These are phyloP conservation scores for Lasiodiplodia hormozganensis DNA, from an alignment of 2,329 filamentous ascomycete species.

Conservation along the genomic window DNA sequence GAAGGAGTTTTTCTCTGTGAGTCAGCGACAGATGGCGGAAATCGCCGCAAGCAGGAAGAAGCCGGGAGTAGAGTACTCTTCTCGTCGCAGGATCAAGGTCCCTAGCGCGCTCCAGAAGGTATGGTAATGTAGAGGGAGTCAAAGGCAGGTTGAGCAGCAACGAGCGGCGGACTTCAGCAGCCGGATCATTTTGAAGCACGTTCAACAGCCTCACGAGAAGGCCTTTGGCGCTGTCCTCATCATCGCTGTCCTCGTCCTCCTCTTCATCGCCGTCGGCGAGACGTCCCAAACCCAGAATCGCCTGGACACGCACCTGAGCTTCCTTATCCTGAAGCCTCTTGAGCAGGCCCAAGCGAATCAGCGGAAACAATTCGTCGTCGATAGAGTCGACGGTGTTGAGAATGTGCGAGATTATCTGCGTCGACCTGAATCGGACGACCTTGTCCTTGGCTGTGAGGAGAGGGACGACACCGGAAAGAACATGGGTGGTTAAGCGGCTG, in stretches of 20 bases:
- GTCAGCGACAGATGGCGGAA: constrained; percentile 92
- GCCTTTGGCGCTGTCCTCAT: constrained; percentile 69
- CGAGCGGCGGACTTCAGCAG: constrained; percentile 88
- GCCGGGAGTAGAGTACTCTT: constrained; percentile 82
- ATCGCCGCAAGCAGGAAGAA: constrained; percentile 88
- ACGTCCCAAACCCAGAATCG: constrained; percentile 86
- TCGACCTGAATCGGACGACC: constrained; percentile 85
- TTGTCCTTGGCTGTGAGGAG: constrained; percentile 91
- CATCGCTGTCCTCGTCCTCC: constrained; percentile 69
- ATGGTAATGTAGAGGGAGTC: constrained; percentile 80
- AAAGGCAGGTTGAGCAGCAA: constrained; percentile 91
- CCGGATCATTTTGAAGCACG: constrained; percentile 90
- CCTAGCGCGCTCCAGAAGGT: constrained; percentile 86
- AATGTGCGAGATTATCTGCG: constrained; percentile 87
- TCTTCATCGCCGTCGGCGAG: constrained; percentile 72
- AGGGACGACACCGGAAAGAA: constrained; percentile 76
- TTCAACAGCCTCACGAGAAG: constrained; percentile 84
- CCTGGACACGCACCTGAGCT: constrained; percentile 87
- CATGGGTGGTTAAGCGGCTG: constrained; percentile 74
- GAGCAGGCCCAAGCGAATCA: constrained; percentile 78
- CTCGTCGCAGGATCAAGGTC: constrained; percentile 87
- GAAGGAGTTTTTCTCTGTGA: constrained; percentile 92
- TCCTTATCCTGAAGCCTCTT: constrained; percentile 94
- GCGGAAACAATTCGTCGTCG: constrained; percentile 88
- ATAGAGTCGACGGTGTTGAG: constrained; percentile 92